These are phyloP conservation scores for Tephrocybe sp. DNA, from an alignment of 768 basidiomycete species.

Conservation along the genomic window DNA sequence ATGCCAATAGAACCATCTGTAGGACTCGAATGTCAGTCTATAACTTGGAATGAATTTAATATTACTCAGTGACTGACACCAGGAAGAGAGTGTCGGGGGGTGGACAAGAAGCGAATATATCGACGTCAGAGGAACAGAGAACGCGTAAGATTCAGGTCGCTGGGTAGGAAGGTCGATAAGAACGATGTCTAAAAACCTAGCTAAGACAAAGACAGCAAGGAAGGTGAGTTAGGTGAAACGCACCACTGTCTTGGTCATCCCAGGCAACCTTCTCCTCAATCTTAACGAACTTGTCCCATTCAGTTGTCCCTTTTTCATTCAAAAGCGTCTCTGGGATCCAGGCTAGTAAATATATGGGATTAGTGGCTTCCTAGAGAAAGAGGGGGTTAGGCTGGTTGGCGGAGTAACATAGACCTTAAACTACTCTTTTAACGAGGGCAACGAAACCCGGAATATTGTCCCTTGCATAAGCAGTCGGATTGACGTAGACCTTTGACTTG, in stretches of 20 bases:
- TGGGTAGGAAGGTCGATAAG: slow-evolving; percentile 83
- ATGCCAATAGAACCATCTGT: slow-evolving; percentile 86
- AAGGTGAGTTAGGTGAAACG: slow-evolving; percentile 19
- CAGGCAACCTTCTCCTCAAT: slow-evolving; percentile 64
- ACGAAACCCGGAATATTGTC: slow-evolving; percentile 97
- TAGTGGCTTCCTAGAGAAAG: slow-evolving; percentile 58
- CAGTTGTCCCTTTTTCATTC: slow-evolving; percentile 75
- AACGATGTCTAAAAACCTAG: slow-evolving; percentile 60
- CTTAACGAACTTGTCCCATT: slow-evolving; percentile 89
- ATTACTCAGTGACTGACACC: slow-evolving; percentile 49
- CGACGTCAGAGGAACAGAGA: slow-evolving; percentile 88
- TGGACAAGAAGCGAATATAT: slow-evolving; percentile 88
- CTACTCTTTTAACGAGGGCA: slow-evolving; percentile 83
- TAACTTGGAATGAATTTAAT: slow-evolving; percentile 5
- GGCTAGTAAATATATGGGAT: slow-evolving; percentile 77
- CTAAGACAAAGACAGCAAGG: not conserved
- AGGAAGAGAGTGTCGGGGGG: slow-evolving; percentile 80
- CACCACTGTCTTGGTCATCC: slow-evolving; percentile 75
- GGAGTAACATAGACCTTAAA: slow-evolving; percentile 23
- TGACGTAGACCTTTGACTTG: slow-evolving; percentile 94
- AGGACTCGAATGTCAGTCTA: slow-evolving; percentile 3
- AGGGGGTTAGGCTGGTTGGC: slow-evolving; percentile 3
- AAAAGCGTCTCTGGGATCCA: slow-evolving; percentile 92
- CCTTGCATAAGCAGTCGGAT: slow-evolving; percentile 86
- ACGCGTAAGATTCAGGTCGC: slow-evolving; percentile 88